Evolutionary conservation across 2,329 filamentous ascomycete genomes (phyloP).

Genomic region (Neofusicoccum umdonicola): DNA sequence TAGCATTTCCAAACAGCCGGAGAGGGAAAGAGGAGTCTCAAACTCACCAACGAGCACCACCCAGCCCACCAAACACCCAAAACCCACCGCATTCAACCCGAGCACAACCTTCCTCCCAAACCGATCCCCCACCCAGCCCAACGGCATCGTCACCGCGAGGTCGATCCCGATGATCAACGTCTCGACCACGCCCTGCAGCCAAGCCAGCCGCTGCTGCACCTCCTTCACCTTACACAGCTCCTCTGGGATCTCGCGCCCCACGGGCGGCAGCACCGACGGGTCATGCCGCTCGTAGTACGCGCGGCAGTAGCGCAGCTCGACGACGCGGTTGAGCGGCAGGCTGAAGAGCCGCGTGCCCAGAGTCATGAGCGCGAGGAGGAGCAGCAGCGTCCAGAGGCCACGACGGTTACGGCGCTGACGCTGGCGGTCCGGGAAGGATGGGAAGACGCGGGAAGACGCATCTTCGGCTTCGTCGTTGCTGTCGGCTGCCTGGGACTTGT

Average conservation of each 20-base stretch:
- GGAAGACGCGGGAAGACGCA: neutral
- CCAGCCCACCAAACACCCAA: constrained; percentile 31
- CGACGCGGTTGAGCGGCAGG: constrained; percentile 37
- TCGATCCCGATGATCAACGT: constrained; percentile 34
- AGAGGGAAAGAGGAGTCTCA: no score
- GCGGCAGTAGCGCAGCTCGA: constrained; percentile 43
- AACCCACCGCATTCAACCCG: constrained; percentile 33
- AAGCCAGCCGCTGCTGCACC: constrained; percentile 53
- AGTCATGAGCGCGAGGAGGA: constrained; percentile 33
- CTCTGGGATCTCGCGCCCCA: constrained; percentile 45
- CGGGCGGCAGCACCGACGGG: constrained; percentile 32
- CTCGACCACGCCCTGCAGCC: constrained; percentile 50
- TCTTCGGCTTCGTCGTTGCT: neutral
- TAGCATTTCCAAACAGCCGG: no score
- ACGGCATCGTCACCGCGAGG: constrained; percentile 35
- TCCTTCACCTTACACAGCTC: constrained; percentile 54
- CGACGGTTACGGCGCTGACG: neutral
- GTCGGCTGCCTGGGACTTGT: neutral
- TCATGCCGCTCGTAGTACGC: constrained; percentile 49
- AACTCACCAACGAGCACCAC: constrained; percentile 31
- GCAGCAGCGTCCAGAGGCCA: constrained; percentile 22
- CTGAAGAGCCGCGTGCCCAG: constrained; percentile 33
- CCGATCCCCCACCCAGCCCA: constrained; percentile 34
- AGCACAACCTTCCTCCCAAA: constrained; percentile 29
- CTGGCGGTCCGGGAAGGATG: neutral